Evolutionary conservation across 2,329 filamentous ascomycete species (phyloP), one percentile per base, ranked within the genome.

Genomic region (Cercospora sp.): DNA sequence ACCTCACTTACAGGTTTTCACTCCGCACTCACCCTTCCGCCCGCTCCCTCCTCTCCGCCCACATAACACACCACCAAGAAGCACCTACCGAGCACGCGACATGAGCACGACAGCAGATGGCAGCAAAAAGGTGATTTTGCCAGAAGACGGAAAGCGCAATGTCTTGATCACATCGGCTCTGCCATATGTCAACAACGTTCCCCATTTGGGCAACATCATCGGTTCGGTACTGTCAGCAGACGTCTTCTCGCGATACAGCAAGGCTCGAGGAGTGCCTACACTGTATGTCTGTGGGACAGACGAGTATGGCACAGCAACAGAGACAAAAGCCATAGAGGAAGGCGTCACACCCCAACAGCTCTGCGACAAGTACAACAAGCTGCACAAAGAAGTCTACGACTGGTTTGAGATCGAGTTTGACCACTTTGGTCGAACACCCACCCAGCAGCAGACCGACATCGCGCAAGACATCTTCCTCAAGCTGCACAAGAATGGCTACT

Each of bases 341-440:
- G 90, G 90, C 13, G 84, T 93, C 71, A 93, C 90, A 12, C 93
- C 94, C 23, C 86, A 91, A 75, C 87, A 94, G 77, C 88, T 98
- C 12, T 97, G 94, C 83, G 88, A 91, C 81, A 96, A 97, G 83
- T 97, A 96, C 84, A 92, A 96, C 82, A 89, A 88, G 75, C 89
- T 97, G 68, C 94, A 97, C 82, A 89, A 93, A 75, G 92, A 91
- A 60, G 91, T 97, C 73, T 98, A 98, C 81, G 88, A 96, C 79
- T 97, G 94, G 93, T 99, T 99, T 83, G 89, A 93, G 77, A 94
- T 98, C 77, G 89, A 87, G 67, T 98, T 98, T 78, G 94, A 98
- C 82, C 90, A 94, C 80, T 99, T 98, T 78, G 95, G 94, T 70
- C 90, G 94, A 68, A 98, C 95, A 5, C 93, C 94, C 3, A 98